Evolutionary conservation across 306 rosid genomes (phyloP), one percentile per base, ranked within the genome.

Genomic region (Malus sieversii): DNA sequence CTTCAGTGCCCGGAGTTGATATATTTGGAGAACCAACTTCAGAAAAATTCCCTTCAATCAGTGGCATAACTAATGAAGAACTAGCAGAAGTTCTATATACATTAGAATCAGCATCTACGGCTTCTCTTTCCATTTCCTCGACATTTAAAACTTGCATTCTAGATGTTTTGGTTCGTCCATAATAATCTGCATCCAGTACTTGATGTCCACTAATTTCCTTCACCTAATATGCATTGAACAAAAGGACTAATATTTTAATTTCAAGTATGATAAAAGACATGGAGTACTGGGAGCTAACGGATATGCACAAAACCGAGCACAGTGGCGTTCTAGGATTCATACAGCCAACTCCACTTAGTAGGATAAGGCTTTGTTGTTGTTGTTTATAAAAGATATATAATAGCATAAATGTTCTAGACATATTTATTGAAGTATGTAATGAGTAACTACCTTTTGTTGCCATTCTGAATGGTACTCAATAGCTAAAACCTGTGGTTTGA

Each of bases 401-500:
- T 6, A 8, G 46, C 70, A 45, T 14, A 75, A 32, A 11, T 64
- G 35, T 44, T 69, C n/a, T 2, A 40, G 23, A 22, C 42, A 64
- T 42, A n/a, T 32, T 63, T 66, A 45, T 53, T 32, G 14, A 40
- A 33, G 53, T 30, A 11, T 27, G 66, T 8, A 73, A 48, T 48
- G 16, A 14, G 55, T 15, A 48, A 32, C 79, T 29, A 87, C 98
- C 95, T 88, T 85, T 40, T 76, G 78, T 75, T 84, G 84, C 94
- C 91, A 91, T 22, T 80, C 79, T 4, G 97, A 84, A 80, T 81
- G 73, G 86, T 90, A 94, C 63, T 86, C 83, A 52, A 90, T 90
- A 18, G 97, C 94, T 71, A 88, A 77, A 73, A 77, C 22, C 71
- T 83, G 75, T 40, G 90, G 86, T 59, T 81, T 82, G 76, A 78